Conservation (phyloP, 2,329 filamentous ascomycete genomes). For the Ascocoryne sarcoides region DNA sequence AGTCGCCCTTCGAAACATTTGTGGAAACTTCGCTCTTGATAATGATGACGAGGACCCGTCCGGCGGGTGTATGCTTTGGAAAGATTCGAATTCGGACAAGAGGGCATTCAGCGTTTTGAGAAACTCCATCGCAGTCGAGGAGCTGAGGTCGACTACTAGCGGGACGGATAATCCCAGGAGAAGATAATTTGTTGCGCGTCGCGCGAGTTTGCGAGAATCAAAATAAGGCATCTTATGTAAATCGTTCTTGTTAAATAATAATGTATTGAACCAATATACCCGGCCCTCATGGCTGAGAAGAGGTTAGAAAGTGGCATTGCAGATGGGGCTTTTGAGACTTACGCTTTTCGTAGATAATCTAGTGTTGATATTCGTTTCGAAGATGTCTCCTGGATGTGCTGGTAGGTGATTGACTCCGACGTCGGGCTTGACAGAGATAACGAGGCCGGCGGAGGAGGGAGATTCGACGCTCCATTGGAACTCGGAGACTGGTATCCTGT, state of each 20-base stretch:
- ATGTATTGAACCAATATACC: constrained; percentile 97
- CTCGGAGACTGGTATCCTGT: constrained; percentile 20
- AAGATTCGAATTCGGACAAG: constrained; percentile 85
- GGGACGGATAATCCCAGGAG: constrained; percentile 88
- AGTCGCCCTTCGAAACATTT: constrained; percentile 66
- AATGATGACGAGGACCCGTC: constrained; percentile 68
- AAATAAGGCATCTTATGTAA: constrained; percentile 78
- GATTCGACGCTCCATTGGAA: constrained; percentile 14
- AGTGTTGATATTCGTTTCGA: constrained; percentile 91
- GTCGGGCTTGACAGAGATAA: constrained; percentile 27
- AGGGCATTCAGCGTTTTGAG: constrained; percentile 79
- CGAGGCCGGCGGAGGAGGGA: neutral
- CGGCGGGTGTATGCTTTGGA: constrained; percentile 77
- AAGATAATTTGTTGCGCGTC: constrained; percentile 88
- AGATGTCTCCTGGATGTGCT: constrained; percentile 72
- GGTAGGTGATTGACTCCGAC: constrained; percentile 33
- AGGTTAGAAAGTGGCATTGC: constrained; percentile 6
- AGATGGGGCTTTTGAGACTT: no score
- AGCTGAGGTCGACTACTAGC: constrained; percentile 79
- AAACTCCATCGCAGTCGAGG: constrained; percentile 72
- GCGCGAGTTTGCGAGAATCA: constrained; percentile 71
- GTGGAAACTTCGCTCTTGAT: constrained; percentile 68
- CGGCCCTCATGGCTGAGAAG: constrained; percentile 72
- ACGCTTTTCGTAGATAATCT: constrained; percentile 90
- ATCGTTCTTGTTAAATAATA: constrained; percentile 79